Evolutionary conservation across 2,329 filamentous ascomycete genomes (phyloP).

Genomic region (Aureobasidium namibiae): DNA sequence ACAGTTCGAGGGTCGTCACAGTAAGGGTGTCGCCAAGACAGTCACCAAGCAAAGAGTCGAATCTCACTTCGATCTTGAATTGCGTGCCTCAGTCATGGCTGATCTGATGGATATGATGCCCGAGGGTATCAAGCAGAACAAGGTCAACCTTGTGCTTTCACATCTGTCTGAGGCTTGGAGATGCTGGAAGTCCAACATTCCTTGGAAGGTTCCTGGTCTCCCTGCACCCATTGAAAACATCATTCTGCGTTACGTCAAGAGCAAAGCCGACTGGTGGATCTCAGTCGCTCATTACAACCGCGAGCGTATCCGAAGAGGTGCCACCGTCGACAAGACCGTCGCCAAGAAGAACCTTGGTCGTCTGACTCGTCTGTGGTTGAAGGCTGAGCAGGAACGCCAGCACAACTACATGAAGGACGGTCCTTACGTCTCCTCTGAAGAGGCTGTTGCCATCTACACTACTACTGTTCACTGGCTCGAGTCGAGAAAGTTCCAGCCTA

Average conservation of each 20-base stretch:
- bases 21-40: slow-evolving; percentile 97
- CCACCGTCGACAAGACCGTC: slow-evolving; percentile 97
- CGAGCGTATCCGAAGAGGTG: slow-evolving; percentile 90
- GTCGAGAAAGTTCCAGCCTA: slow-evolving; percentile 95
- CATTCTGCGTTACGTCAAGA: slow-evolving; percentile 96
- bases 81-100: slow-evolving; percentile 96
- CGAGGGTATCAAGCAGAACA: slow-evolving; percentile 98
- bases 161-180: slow-evolving; percentile 97
- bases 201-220: slow-evolving; percentile 96
- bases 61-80: slow-evolving; percentile 94
- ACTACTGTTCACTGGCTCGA: slow-evolving; percentile 98
- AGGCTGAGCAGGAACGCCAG: slow-evolving; percentile 95
- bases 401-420: slow-evolving; percentile 99
- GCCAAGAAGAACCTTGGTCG: slow-evolving; percentile 98
- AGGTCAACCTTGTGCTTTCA: slow-evolving; percentile 94
- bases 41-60: slow-evolving; percentile 99
- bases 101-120: slow-evolving; percentile 99
- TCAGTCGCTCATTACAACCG: slow-evolving; percentile 98
- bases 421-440: slow-evolving; percentile 95
- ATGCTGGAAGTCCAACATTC: slow-evolving; percentile 99
- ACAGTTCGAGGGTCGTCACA: slow-evolving; percentile 96
- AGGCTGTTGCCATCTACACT: slow-evolving; percentile 97
- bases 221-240: slow-evolving; percentile 98
- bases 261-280: slow-evolving; percentile 99
- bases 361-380: slow-evolving; percentile 90